A percentile compares a stretch with the other conserved stretches of the same genome.
These are phyloP conservation scores for Eleusine indica DNA, from an alignment of 176 grass and related monocot species.

Conservation along the genomic window DNA sequence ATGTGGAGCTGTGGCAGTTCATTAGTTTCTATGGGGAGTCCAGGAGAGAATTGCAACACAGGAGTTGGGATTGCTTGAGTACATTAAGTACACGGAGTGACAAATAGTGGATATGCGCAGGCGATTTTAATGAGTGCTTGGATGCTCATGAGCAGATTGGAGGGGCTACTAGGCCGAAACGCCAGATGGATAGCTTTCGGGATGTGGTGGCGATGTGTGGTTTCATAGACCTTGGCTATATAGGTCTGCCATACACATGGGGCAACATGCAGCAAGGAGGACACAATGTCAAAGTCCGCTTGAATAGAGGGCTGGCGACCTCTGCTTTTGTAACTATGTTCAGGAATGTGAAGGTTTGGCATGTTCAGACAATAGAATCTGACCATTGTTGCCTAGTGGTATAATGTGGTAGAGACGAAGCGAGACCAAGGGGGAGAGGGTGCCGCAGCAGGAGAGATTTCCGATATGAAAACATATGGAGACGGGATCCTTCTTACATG, in stretches of 20 bases:
- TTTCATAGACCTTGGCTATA: neutral
- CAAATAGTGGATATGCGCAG: rapidly evolving
- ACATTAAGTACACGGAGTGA: too few species aligned
- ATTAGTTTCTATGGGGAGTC: too few species aligned
- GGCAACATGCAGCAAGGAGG: neutral
- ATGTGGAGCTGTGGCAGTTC: too few species aligned
- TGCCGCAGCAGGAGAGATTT: neutral
- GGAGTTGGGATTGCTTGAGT: too few species aligned
- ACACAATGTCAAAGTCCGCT: neutral
- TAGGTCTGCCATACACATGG: neutral
- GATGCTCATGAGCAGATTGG: neutral
- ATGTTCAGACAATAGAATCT: neutral
- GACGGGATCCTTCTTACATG: neutral
- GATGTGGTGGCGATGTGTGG: neutral
- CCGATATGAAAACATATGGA: neutral
- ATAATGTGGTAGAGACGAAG: neutral
- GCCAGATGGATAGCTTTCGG: neutral
- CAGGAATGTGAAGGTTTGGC: neutral
- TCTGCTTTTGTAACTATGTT: neutral
- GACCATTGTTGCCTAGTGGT: neutral
- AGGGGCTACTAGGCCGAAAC: neutral
- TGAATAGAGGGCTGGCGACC: neutral
- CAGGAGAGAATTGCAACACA: too few species aligned
- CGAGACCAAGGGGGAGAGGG: too few species aligned
- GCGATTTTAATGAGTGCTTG: neutral